A percentile compares a stretch with the other conserved stretches of the same genome.
Evolutionary conservation across 768 basidiomycete species (phyloP).

Genomic region (Tricholoma sp.): DNA sequence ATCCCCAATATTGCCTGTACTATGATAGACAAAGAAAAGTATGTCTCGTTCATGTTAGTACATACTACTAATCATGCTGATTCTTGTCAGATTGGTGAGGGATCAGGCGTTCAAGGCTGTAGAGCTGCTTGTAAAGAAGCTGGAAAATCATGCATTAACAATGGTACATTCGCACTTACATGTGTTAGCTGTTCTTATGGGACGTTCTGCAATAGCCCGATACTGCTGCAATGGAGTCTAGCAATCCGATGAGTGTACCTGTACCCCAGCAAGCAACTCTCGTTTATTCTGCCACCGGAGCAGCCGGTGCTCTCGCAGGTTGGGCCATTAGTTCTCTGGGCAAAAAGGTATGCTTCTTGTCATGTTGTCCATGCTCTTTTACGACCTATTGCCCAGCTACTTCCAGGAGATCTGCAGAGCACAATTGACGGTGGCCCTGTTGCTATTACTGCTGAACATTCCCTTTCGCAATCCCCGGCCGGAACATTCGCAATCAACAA

Average conservation of each 20-base stretch:
- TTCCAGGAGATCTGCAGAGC: constrained; percentile 59
- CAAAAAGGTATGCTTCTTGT: constrained; percentile 53
- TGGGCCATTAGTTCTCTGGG: constrained; percentile 94
- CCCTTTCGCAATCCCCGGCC: constrained; percentile 34
- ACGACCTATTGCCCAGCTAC: constrained; percentile 49
- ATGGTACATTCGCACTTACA: constrained; percentile 59
- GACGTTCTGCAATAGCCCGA: constrained; percentile 28
- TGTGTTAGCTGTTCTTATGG: background rate
- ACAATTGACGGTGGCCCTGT: constrained; percentile 41
- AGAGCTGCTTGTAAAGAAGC: constrained; percentile 77
- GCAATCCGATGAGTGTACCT: constrained; percentile 22
- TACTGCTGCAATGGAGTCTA: constrained; percentile 26
- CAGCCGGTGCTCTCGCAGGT: constrained; percentile 87
- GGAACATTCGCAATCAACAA: constrained; percentile 12
- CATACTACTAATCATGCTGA: background rate
- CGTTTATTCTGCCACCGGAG: constrained; percentile 84
- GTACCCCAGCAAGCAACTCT: constrained; percentile 44
- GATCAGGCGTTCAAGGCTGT: constrained; percentile 96
- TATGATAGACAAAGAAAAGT: constrained; percentile 93
- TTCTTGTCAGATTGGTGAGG: constrained; percentile 65
- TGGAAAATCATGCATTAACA: constrained; percentile 71
- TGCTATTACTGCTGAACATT: constrained; percentile 26
- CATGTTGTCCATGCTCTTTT: background rate
- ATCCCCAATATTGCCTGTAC: constrained; percentile 80
- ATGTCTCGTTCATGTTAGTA: background rate